Evolutionary conservation across 2,329 filamentous ascomycete species (phyloP), one percentile per base, ranked within the genome.

Genomic region (Penicillium sp.): DNA sequence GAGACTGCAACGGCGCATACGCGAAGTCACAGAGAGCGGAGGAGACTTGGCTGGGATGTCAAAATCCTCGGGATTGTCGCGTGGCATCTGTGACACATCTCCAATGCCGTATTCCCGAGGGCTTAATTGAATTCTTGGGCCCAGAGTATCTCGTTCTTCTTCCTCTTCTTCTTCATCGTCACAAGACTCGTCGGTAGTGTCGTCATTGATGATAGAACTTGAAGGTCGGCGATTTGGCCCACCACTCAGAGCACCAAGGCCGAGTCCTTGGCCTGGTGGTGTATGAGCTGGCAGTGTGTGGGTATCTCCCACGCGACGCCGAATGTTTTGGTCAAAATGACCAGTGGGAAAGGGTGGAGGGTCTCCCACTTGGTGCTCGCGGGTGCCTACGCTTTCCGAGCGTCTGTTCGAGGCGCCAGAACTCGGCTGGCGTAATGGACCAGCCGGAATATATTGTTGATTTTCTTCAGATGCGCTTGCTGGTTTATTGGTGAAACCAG

Each of bases 1-100:
- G 14, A 59, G 49, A 43, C 72, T 74, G 49, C 60, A 58, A 12
- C 68, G 69, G 12, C 72, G 70, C 72, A 73, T 74, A 17, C 71
- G 67, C 16, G 72, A 72, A 2, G 72, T 74, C 7, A 73, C 67
- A 4, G 72, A 71, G 31, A 74, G 59, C 7, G 72, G 69, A 14
- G 72, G 71, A 5, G 72, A 73, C 59, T 67, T 73, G 9, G 69
- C 65, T 10, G 66, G 62, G 10, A 57, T 59, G 50, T 63, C 63
- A 16, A 66, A 67, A 17, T 59, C 43, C 16, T 67, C 62, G 16
- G 54, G 42, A n/a, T 62, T 52, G 4, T 65, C 61, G 26, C 40
- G 41, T 28, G 41, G 14, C 17, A 30, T 40, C 16, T 50, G 33
- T 6, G 43, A 36, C 22, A 53, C 33, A 17, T 62, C 59, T 31